A percentile compares a stretch with the other conserved stretches of the same genome.
These are phyloP conservation scores for Proliferodiscus dingleyae DNA, from an alignment of 2,329 filamentous ascomycete genomes.

Conservation along the genomic window DNA sequence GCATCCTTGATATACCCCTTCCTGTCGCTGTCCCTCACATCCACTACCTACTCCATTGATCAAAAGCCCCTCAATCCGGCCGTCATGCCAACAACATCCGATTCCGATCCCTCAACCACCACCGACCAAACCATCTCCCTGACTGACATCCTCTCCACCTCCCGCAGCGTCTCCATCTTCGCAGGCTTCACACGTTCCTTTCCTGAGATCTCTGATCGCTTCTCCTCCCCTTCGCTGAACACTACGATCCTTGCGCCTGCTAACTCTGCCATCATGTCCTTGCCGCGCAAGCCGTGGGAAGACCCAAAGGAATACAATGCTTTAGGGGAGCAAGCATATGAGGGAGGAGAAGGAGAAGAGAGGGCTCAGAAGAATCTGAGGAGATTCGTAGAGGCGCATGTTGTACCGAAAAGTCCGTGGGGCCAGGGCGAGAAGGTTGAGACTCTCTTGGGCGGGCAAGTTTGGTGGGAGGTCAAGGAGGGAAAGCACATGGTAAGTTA, in stretches of 20 bases:
- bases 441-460: slow-evolving; percentile 60
- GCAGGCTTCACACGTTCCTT: slow-evolving; percentile 75
- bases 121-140: slow-evolving; percentile 56
- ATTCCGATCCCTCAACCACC: slow-evolving; percentile 21
- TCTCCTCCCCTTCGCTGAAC: slow-evolving; percentile 62
- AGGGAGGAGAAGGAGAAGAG: slow-evolving; percentile 68
- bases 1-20: not conserved
- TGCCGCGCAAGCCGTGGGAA: slow-evolving; percentile 86
- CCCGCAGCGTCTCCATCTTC: slow-evolving; percentile 78
- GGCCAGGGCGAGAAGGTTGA: slow-evolving; percentile 57
- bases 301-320: slow-evolving; percentile 66
- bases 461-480: slow-evolving; percentile 78
- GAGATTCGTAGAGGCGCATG: slow-evolving; percentile 80
- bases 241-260: slow-evolving; percentile 83
- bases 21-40: not conserved
- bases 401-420: slow-evolving; percentile 75
- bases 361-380: slow-evolving; percentile 72
- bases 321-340: slow-evolving; percentile 67
- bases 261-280: slow-evolving; percentile 71
- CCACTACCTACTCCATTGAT: not conserved
- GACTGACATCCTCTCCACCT: slow-evolving; percentile 77
- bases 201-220: slow-evolving; percentile 59
- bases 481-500: slow-evolving; percentile 60
- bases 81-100: slow-evolving; percentile 12
- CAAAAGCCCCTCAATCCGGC: not conserved